Base-by-base conservation (phyloP, 2,329 filamentous ascomycete genomes). In the Claviceps humidiphila region DNA sequence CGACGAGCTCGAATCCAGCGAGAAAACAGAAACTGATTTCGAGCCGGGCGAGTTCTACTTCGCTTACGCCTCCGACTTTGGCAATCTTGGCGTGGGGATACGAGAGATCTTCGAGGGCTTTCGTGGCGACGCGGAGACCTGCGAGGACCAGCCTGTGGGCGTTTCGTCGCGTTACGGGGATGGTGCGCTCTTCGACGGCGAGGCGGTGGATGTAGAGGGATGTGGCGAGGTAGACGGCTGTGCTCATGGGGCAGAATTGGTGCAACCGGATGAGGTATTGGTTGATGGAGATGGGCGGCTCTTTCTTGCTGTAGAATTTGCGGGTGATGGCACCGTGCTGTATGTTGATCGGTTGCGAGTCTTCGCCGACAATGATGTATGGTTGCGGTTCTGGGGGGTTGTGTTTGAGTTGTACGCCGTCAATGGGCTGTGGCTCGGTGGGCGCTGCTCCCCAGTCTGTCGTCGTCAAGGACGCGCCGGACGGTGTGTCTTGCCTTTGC, bases 21-120 rank as follows among this genome's bases (percentile, higher is more conserved):
- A 95, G 70, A 64, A 89, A 91, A 68, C 87, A 90, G 63, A 91
- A 91, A 61, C 85, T 89, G 55, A 97, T 87, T 72, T 97, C 93
- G 43, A 97, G 71, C 54, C 86, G 78, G 42, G 86, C 85, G 50
- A 98, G 75, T 68, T 97, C 89, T 17, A 74, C 72, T 63, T 87
- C 85, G 61, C 81, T 87, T 16, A 97, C 89, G 17, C 91, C 91
- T 43, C 93, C 91, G 1, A 97, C 90, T 58, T 84, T 85, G 17
- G 91, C 84, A 58, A 96, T 82, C 52, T 89, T 85, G 54, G 77
- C 77, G 69, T 96, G 91, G 8, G 87, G 81, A 69, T 94, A 95
- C 59, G 84, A 87, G 51, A 91, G 76, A 66, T 97, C 91, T 67
- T 98, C 91, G n/a, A 96, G 72, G 0, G 89, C 87, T 70, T 97